A percentile compares a stretch with the other conserved stretches of the same genome.
phyloP scores from a whole-genome alignment of 345 rosid species.

The Xanthoceras sorbifolium region DNA sequence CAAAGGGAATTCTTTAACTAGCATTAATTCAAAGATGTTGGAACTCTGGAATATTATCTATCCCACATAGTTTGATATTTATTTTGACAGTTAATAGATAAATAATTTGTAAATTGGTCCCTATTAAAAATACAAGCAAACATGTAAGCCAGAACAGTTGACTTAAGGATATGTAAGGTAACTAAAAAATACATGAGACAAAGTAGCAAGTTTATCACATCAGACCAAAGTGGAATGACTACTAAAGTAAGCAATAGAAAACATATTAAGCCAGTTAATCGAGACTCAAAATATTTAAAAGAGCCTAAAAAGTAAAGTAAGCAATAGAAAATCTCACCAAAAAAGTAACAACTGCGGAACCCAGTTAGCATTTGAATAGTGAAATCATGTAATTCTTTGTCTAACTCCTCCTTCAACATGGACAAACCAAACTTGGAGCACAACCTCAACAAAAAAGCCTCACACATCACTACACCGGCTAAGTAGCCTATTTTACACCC shows the following conservation, averaged over 20 bases:
- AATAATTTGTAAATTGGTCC: not conserved
- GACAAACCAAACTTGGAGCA: conserved; percentile 54
- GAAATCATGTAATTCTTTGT: conserved; percentile 41
- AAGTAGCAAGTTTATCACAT: not conserved
- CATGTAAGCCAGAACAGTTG: not conserved
- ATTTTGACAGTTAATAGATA: not conserved
- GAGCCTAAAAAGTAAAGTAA: not conserved
- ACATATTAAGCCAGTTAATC: not conserved
- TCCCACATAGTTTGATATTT: not conserved
- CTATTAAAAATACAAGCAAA: not conserved
- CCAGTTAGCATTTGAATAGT: conserved; percentile 48
- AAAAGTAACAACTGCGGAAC: conserved; percentile 52
- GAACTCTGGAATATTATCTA: not conserved
- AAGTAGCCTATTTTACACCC: conserved; percentile 50
- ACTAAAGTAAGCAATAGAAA: no score
- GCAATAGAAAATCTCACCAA: conserved; percentile 42
- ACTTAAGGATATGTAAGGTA: not conserved
- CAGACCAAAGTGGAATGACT: not conserved
- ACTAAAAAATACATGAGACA: not conserved
- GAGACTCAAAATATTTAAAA: not conserved
- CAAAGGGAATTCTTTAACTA: not conserved
- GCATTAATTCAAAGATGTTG: not conserved
- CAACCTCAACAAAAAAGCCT: conserved; percentile 53
- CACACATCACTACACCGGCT: conserved; percentile 72
- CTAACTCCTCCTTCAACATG: conserved; percentile 35